Conservation (phyloP, 164 flowering plant species). For the Nelumbo lutea region DNA sequence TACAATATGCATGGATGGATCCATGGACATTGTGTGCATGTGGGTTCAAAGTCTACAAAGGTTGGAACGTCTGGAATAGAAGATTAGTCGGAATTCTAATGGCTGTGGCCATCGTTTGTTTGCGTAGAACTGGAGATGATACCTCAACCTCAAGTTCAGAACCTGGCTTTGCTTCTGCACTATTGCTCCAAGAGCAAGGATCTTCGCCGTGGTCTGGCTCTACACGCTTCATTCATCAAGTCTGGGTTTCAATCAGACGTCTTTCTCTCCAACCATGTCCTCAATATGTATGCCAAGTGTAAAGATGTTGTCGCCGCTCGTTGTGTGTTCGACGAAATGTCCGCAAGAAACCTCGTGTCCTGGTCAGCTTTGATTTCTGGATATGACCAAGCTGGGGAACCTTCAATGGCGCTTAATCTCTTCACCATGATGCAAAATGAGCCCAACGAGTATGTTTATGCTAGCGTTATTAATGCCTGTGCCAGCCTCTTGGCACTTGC, state of each 20-base stretch:
- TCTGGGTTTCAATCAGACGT: constrained; percentile 30
- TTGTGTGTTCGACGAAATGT: constrained; percentile 56
- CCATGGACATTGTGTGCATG: too few relatives aligned
- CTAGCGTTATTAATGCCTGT: too few relatives aligned
- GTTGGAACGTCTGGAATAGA: too few relatives aligned
- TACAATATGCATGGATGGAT: too few relatives aligned
- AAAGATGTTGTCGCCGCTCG: constrained; percentile 26
- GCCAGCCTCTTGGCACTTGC: too few relatives aligned
- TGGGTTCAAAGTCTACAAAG: too few relatives aligned
- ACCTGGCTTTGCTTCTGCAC: constrained; percentile 33
- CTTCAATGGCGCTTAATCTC: constrained; percentile 38
- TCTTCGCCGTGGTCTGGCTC: constrained; percentile 17
- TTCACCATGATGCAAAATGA: constrained; percentile 30
- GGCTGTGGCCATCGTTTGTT: not conserved
- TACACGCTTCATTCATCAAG: constrained; percentile 51
- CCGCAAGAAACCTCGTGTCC: constrained; percentile 37
- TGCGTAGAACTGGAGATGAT: constrained; percentile 21
- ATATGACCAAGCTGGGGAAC: constrained; percentile 45
- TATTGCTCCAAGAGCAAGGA: constrained; percentile 43
- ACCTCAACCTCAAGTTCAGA: constrained; percentile 10
- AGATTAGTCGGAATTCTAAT: too few relatives aligned
- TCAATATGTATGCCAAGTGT: constrained; percentile 32
- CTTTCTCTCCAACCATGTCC: constrained; percentile 48
- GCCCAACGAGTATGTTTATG: constrained; percentile 3
- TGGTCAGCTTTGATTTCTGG: constrained; percentile 86